A percentile compares a stretch with the other conserved stretches of the same genome.
Evolutionary conservation across 73 alveolate species (phyloP).

Genomic region (Breviolum minutum): DNA sequence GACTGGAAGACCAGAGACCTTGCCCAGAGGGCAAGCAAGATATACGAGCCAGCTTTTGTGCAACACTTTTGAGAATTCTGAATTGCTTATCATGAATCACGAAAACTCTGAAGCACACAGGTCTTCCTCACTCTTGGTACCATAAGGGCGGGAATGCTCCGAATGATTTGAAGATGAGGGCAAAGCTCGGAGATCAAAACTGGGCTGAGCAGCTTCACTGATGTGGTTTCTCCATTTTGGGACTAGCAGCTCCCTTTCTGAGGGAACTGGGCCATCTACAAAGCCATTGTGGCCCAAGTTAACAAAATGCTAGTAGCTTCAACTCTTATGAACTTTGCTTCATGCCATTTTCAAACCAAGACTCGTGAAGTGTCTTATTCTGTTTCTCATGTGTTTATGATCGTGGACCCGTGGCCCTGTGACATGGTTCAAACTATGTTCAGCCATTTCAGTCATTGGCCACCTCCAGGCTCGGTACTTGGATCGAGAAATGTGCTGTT

Average conservation of each 20-base stretch:
- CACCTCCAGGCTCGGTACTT: too few species aligned
- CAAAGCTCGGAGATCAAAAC: slow-evolving; percentile 24
- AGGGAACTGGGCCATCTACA: too few species aligned
- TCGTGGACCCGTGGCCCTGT: too few species aligned
- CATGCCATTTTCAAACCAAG: neutral
- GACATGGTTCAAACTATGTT: too few species aligned
- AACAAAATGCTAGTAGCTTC: neutral
- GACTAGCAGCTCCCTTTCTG: too few species aligned
- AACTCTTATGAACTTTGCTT: neutral
- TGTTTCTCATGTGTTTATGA: neutral
- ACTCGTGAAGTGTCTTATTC: neutral
- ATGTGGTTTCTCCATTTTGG: too few species aligned
- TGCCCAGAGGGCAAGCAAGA: slow-evolving; percentile 41
- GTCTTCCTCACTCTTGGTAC: slow-evolving; percentile 69
- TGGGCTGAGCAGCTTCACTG: neutral
- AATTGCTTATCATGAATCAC: too few species aligned
- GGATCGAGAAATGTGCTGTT: too few species aligned
- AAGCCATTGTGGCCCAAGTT: slow-evolving; percentile 31
- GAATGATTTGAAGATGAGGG: slow-evolving; percentile 7
- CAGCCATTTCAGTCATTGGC: too few species aligned
- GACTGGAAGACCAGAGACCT: slow-evolving; percentile 42
- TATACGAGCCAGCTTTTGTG: neutral
- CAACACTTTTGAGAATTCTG: too few species aligned
- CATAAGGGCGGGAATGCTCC: slow-evolving; percentile 37
- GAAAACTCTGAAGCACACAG: neutral